phyloP scores from a whole-genome alignment of 768 basidiomycete species.

The Mycena polygramma region DNA sequence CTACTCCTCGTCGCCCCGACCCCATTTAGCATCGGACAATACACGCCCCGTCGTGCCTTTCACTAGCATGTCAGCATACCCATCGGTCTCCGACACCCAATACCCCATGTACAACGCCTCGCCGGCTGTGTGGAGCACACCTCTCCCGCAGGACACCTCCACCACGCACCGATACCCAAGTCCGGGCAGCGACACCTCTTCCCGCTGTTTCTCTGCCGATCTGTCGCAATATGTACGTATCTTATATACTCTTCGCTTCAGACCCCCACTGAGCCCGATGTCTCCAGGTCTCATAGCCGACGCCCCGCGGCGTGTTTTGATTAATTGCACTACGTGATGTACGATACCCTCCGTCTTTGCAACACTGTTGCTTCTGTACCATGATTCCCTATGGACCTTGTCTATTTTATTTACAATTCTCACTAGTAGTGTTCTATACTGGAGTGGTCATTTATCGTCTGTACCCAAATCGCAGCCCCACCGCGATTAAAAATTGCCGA shows the following conservation, averaged over 20 bases:
- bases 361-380: no score
- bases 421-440: no score
- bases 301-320: background rate
- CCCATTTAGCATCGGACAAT: background rate
- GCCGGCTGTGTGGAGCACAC: background rate
- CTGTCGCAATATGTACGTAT: background rate
- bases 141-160: no score
- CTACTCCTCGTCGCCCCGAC: background rate
- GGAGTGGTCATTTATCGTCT: no score
- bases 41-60: background rate
- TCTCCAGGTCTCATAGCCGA: background rate
- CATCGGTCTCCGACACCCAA: background rate
- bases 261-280: background rate
- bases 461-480: no score
- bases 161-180: background rate
- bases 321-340: background rate
- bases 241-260: background rate
- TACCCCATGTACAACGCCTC: background rate
- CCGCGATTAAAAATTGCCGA: no score
- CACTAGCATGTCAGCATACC: background rate
- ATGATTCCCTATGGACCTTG: no score
- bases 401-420: no score
- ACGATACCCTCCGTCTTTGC: no score
- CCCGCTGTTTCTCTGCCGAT: background rate
- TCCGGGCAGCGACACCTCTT: background rate